phyloP scores from a whole-genome alignment of 768 basidiomycete species.

The Rhizopogon vulgaris region DNA sequence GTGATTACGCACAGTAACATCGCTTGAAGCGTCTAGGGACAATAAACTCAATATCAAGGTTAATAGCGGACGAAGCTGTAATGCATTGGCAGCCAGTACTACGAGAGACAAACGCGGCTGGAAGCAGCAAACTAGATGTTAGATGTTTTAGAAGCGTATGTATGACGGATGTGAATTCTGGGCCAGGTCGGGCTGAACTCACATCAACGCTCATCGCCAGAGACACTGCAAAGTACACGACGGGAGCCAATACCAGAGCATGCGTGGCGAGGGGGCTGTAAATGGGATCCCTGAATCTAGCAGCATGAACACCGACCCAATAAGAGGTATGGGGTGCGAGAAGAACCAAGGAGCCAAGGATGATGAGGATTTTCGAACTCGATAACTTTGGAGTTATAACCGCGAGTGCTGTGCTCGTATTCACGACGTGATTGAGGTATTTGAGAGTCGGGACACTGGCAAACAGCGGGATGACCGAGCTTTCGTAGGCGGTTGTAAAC shows the following conservation, averaged over 20 bases:
- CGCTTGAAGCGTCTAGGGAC: conserved; percentile 15
- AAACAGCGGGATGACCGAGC: conserved; percentile 63
- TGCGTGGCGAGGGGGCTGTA: conserved; percentile 60
- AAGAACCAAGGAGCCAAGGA: conserved; percentile 36
- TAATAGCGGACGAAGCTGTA: conserved; percentile 21
- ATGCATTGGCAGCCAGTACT: conserved; percentile 18
- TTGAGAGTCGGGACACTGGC: conserved; percentile 50
- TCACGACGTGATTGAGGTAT: conserved; percentile 37
- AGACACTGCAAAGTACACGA: conserved; percentile 45
- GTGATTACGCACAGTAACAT: conserved; percentile 14
- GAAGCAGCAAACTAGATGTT: background rate
- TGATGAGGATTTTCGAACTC: conserved; percentile 16
- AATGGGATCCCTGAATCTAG: conserved; percentile 44
- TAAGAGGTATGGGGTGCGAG: conserved; percentile 59
- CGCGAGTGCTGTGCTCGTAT: conserved; percentile 30
- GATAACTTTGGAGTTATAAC: conserved; percentile 26
- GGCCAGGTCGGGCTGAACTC: conserved; percentile 12
- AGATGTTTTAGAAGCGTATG: background rate
- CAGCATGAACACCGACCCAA: conserved; percentile 56
- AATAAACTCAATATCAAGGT: conserved; percentile 9
- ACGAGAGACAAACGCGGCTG: conserved; percentile 19
- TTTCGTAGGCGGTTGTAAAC: conserved; percentile 55
- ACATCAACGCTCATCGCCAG: conserved; percentile 38
- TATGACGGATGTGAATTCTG: background rate
- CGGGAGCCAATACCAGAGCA: conserved; percentile 46